These are phyloP conservation scores for Malassezia nana DNA, from an alignment of 1,284 basidiomycete genomes.

Conservation along the genomic window DNA sequence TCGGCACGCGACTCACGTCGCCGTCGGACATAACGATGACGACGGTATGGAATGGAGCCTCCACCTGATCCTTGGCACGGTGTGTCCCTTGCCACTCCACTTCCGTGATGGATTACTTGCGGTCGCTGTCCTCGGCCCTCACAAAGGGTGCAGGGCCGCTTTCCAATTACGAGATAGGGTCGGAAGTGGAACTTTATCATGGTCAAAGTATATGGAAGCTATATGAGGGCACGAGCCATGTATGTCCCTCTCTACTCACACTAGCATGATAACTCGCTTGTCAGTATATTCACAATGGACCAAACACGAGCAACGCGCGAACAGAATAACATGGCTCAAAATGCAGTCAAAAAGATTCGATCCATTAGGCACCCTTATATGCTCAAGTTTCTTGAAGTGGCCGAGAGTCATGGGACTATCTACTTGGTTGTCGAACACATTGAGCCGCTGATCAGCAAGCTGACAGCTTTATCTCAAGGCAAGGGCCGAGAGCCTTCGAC, in stretches of 20 bases:
- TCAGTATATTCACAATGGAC: conserved; percentile 39
- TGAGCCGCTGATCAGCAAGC: conserved; percentile 60
- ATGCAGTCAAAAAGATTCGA: conserved; percentile 78
- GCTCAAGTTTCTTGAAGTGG: conserved; percentile 74
- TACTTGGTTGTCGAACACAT: conserved; percentile 93
- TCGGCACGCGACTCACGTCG: conserved; percentile 13
- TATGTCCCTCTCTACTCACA: background rate
- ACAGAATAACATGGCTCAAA: conserved; percentile 63
- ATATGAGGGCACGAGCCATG: conserved; percentile 58
- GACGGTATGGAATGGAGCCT: conserved; percentile 7
- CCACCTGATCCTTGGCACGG: background rate
- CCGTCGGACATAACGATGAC: background rate
- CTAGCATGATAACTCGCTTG: conserved; percentile 62
- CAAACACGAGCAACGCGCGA: conserved; percentile 13
- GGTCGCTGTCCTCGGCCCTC: conserved; percentile 71
- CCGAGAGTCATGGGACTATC: conserved; percentile 74
- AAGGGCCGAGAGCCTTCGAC: conserved; percentile 55
- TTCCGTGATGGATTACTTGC: conserved; percentile 65
- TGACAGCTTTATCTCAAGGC: conserved; percentile 53
- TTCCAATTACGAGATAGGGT: conserved; percentile 75
- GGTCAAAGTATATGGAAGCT: conserved; percentile 67
- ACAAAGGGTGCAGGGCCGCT: conserved; percentile 67
- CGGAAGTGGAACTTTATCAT: conserved; percentile 62
- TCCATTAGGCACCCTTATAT: conserved; percentile 90
- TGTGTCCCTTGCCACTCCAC: background rate